Conservation (phyloP, 345 rosid species). For the Balakata baccata region DNA sequence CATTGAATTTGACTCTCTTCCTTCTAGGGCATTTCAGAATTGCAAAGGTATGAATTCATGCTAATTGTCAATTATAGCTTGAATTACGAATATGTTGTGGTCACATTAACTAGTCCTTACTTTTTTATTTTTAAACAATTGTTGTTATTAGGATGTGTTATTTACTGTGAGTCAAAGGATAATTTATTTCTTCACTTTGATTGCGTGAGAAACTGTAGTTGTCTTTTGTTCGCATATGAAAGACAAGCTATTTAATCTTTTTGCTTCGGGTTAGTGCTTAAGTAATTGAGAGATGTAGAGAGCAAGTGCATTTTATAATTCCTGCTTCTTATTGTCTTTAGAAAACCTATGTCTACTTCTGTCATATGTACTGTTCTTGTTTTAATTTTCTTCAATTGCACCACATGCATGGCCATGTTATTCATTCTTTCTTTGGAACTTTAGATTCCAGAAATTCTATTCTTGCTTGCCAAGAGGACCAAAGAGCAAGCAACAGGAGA, state of each 20-base stretch:
- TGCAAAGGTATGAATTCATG: slow-evolving; percentile 26
- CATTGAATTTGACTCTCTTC: slow-evolving; percentile 59
- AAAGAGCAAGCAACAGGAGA: slow-evolving; percentile 49
- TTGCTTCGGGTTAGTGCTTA: background rate
- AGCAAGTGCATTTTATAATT: background rate
- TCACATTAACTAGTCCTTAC: background rate
- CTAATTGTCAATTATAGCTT: background rate
- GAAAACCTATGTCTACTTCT: slow-evolving; percentile 1
- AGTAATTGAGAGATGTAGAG: background rate
- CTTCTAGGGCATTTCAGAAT: slow-evolving; percentile 32
- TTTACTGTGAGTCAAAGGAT: slow-evolving; percentile 2
- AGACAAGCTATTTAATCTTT: background rate
- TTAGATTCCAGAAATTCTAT: slow-evolving; percentile 43
- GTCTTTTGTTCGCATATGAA: background rate
- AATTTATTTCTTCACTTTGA: background rate
- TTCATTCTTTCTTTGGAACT: slow-evolving; percentile 18
- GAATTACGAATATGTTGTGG: background rate
- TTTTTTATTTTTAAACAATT: background rate
- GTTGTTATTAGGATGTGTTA: background rate
- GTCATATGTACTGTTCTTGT: background rate
- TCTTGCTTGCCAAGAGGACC: slow-evolving; percentile 36
- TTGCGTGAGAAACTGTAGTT: background rate
- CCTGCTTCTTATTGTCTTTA: background rate
- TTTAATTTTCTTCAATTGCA: slow-evolving; percentile 2
- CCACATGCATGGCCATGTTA: background rate